Evolutionary conservation across 768 basidiomycete genomes (phyloP).

Genomic region (Candolleomyces efflorescens): DNA sequence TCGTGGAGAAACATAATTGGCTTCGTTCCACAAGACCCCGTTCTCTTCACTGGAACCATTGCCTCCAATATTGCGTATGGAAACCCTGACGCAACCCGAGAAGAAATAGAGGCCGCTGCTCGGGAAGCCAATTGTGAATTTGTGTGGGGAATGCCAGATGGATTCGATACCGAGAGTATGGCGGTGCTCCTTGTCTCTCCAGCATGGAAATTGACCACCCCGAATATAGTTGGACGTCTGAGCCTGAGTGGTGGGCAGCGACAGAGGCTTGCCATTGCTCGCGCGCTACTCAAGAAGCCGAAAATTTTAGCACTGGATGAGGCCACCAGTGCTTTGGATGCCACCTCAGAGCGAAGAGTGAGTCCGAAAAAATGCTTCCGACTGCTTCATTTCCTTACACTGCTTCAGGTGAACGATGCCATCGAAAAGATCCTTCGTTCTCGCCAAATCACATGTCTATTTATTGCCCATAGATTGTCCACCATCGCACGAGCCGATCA

Average conservation of each 20-base stretch:
- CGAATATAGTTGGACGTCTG: conserved; percentile 53
- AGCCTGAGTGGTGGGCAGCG: conserved; percentile 78
- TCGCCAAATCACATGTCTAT: conserved; percentile 79
- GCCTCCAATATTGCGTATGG: conserved; percentile 95
- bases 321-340: conserved; percentile 85
- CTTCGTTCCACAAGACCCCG: conserved; percentile 94
- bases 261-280: conserved; percentile 77
- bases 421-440: conserved; percentile 82
- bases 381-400: neutral
- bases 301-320: conserved; percentile 87
- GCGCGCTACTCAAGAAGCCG: conserved; percentile 87
- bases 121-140: conserved; percentile 94
- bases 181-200: neutral
- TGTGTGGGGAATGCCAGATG: conserved; percentile 90
- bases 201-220: neutral
- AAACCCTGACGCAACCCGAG: conserved; percentile 64
- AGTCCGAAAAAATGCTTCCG: conserved; percentile 12
- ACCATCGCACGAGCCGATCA: conserved; percentile 88
- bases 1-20: conserved; percentile 90
- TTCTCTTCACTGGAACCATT: conserved; percentile 89
- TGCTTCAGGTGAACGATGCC: conserved; percentile 76
- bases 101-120: conserved; percentile 85
- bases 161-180: conserved; percentile 91
- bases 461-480: conserved; percentile 86
- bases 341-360: conserved; percentile 81